phyloP scores from a whole-genome alignment of 306 rosid genomes.

The Dicorynia guianensis region DNA sequence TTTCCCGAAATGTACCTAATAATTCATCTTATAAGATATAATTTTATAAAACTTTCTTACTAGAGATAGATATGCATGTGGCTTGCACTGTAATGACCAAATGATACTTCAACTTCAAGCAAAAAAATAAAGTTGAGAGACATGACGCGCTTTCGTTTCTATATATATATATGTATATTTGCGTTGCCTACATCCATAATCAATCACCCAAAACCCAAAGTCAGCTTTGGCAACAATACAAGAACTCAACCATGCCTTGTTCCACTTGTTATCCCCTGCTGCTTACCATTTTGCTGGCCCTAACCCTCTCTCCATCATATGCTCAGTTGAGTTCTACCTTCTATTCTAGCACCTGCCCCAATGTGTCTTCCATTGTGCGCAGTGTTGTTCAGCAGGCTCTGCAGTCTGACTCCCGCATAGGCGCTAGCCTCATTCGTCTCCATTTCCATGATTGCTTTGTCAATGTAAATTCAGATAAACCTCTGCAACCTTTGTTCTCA shows the following conservation, averaged over 20 bases:
- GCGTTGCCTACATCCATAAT: not conserved
- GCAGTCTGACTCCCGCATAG: slow-evolving; percentile 63
- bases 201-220: slow-evolving; percentile 8
- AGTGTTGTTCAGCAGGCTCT: slow-evolving; percentile 58
- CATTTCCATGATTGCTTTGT: slow-evolving; percentile 82
- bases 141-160: slow-evolving; percentile 47
- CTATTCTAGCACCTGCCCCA: slow-evolving; percentile 65
- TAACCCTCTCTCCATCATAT: slow-evolving; percentile 36
- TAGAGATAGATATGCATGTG: not conserved
- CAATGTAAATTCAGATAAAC: slow-evolving; percentile 41
- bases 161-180: slow-evolving; percentile 27
- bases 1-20: slow-evolving; percentile 15
- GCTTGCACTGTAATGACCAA: slow-evolving; percentile 3
- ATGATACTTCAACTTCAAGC: slow-evolving; percentile 6
- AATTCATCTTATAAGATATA: slow-evolving; percentile 11
- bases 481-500: not conserved
- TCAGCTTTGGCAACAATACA: not conserved
- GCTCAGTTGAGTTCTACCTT: slow-evolving; percentile 66
- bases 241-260: slow-evolving; percentile 46
- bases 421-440: slow-evolving; percentile 69
- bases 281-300: slow-evolving; percentile 31
- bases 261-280: not conserved
- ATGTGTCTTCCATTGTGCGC: slow-evolving; percentile 60
- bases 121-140: slow-evolving; percentile 22
- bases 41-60: not conserved